These are phyloP conservation scores for Closterium sp. DNA, from an alignment of 139 green algal species.

Conservation along the genomic window DNA sequence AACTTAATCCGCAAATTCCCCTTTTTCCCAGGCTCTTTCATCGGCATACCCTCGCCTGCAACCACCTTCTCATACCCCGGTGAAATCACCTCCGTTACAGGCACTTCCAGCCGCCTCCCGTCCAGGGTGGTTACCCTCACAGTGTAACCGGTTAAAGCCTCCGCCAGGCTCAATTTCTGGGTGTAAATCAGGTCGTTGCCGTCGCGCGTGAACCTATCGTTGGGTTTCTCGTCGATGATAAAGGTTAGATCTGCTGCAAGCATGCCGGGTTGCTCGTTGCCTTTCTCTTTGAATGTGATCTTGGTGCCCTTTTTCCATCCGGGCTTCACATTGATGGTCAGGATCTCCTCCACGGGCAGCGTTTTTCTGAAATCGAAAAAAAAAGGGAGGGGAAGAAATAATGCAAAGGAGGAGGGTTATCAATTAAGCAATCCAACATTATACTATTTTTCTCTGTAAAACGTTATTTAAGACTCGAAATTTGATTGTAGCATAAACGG, in stretches of 20 bases:
- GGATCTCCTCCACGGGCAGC: conserved; percentile 71
- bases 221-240: conserved; percentile 85
- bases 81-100: conserved; percentile 49
- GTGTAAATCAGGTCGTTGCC: conserved; percentile 80
- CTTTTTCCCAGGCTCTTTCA: conserved; percentile 45
- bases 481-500: no score
- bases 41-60: conserved; percentile 53
- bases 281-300: conserved; percentile 88
- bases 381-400: background rate
- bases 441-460: no score
- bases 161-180: conserved; percentile 18
- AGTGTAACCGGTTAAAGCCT: conserved; percentile 37
- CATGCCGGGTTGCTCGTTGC: conserved; percentile 77
- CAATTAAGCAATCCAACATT: no score
- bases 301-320: conserved; percentile 94
- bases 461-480: background rate
- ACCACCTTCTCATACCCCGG: conserved; percentile 55
- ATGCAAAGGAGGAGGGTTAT: background rate
- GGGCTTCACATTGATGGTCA: conserved; percentile 85
- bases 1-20: conserved; percentile 58
- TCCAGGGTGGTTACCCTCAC: conserved; percentile 51
- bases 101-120: conserved; percentile 32
- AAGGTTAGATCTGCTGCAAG: conserved; percentile 87
- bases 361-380: conserved; percentile 32
- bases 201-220: conserved; percentile 77